Percentiles rank a stretch among this genome's conserved stretches.
These are phyloP conservation scores for Suillus fuscotomentosus DNA, from an alignment of 768 basidiomycete species.

Conservation along the genomic window DNA sequence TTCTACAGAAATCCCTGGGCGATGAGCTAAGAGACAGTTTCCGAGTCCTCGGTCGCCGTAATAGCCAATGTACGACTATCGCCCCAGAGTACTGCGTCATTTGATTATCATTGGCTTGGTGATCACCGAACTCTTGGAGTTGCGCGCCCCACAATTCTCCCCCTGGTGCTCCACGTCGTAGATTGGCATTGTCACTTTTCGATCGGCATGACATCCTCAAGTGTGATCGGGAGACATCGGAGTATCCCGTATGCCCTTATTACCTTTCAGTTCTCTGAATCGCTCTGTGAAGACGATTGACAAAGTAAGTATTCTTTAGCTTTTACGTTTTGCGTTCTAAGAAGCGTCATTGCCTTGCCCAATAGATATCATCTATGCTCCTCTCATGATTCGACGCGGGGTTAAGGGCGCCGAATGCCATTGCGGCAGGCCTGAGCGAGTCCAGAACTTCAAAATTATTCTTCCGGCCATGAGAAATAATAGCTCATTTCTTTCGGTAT, in stretches of 20 bases:
- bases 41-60: too few species aligned
- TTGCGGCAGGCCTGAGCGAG: neutral
- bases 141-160: too few species aligned
- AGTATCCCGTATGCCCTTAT: neutral
- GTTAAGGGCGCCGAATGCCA: slow-evolving; percentile 1
- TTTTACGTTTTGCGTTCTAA: slow-evolving; percentile 5
- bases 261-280: neutral
- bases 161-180: neutral
- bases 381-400: slow-evolving; percentile 1
- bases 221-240: neutral
- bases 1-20: too few species aligned
- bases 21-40: too few species aligned
- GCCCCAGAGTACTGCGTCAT: too few species aligned
- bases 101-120: too few species aligned
- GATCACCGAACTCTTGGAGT: too few species aligned
- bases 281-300: neutral
- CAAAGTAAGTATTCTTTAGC: slow-evolving; percentile 1
- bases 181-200: neutral
- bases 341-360: neutral
- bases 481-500: neutral
- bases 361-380: neutral
- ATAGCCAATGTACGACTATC: too few species aligned
- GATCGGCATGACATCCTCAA: too few species aligned
- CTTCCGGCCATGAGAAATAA: neutral
- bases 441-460: too few species aligned